Conservation (phyloP, 345 rosid species). For the Hibiscus tridactylites region DNA sequence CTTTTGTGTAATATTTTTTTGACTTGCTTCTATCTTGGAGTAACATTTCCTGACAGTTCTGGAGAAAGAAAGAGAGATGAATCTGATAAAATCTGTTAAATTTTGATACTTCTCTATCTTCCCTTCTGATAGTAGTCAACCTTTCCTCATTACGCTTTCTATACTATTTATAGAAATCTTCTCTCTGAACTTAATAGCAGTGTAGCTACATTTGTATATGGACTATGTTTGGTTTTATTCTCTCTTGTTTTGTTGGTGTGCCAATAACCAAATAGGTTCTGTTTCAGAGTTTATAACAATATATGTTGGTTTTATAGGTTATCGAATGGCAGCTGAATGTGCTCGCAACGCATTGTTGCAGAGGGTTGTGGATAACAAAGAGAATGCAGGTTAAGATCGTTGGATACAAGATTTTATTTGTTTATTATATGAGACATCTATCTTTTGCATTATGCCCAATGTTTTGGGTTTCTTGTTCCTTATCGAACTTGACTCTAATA, state of each 20-base stretch:
- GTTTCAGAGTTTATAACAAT: background rate
- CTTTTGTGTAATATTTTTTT: background rate
- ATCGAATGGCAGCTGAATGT: slow-evolving; percentile 90
- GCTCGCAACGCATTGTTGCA: slow-evolving; percentile 65
- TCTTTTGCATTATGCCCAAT: background rate
- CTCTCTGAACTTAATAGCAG: background rate
- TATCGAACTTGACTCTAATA: background rate
- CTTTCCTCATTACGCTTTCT: background rate
- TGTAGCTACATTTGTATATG: background rate
- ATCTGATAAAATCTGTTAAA: background rate
- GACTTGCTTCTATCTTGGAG: background rate
- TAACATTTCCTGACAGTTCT: background rate
- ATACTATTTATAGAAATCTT: background rate
- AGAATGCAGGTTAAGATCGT: slow-evolving; percentile 48
- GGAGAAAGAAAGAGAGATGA: background rate
- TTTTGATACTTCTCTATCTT: background rate
- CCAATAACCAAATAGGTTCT: background rate
- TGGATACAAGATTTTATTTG: background rate
- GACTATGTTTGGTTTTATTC: background rate
- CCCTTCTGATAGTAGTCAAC: too few relatives aligned
- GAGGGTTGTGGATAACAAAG: slow-evolving; percentile 75
- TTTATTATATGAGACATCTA: background rate
- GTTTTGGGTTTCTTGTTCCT: background rate
- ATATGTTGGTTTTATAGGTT: slow-evolving; percentile 42
- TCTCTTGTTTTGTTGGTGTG: background rate